Evolutionary conservation across 768 basidiomycete genomes (phyloP), one percentile per base, ranked within the genome.

Genomic region (Wakefieldia striispora): DNA sequence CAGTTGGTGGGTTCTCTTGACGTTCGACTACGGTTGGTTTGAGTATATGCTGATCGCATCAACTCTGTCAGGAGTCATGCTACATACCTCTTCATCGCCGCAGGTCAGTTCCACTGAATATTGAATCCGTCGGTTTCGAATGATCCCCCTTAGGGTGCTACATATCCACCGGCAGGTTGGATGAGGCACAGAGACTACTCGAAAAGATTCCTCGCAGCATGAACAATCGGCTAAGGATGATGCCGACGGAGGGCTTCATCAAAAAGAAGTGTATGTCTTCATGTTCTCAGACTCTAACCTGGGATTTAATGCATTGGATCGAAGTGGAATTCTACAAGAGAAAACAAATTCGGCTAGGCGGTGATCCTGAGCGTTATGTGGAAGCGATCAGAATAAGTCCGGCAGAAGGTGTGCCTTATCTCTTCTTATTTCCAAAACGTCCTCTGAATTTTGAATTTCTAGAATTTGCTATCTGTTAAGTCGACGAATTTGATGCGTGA

Each of bases 171-270:
- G 76, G 78, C 26, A 72, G 86, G 49, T 63, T 70, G n/a, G 70
- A 71, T 12, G 77, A 81, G 54, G 84, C 86, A 9, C 82, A 86
- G 63, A 66, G 66, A 47, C 65, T 89, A 12, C 61, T 89, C 4
- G 82, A 91, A 50, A 67, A 62, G 12, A 75, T 89, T n/a, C 86
- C 86, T 0, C 72, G 67, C 0, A 61, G 82, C 43, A 70, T 89
- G 11, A 76, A 81, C 17, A 79, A 76, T 62, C 76, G 73, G 65
- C 87, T 82, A 67, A 84, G 81, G 65, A 79, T 82, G 45, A 63
- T 89, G 43, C 87, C 89, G 0, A 87, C 86, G 0, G 89, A 91
- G 57, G 80, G 83, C 3, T 82, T 84, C 47, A 87, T 91, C 46
- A 80, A 83, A 71, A 88, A 86, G 72, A 88, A 86, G 66, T 34